Conservation (phyloP, 2,329 filamentous ascomycete species). For the Fusarium keratoplasticum region DNA sequence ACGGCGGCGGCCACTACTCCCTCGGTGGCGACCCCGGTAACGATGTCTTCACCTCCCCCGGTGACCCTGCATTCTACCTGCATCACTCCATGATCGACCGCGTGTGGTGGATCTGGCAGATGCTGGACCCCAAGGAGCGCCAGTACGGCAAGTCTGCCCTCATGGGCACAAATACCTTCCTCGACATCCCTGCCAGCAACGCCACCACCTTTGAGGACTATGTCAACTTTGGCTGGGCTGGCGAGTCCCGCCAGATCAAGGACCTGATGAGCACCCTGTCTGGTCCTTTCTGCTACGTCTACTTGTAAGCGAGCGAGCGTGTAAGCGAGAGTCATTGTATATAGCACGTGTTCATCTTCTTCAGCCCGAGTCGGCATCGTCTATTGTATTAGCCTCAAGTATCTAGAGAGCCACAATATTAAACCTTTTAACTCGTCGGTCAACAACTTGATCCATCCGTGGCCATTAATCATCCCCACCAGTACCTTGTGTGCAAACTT, state of each 20-base stretch:
- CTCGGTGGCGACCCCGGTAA: constrained; percentile 56
- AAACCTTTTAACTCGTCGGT: background rate
- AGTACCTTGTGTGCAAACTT: background rate
- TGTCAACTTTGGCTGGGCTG: constrained; percentile 43
- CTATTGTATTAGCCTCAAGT: background rate
- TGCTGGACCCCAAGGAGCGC: constrained; percentile 44
- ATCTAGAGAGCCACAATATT: background rate
- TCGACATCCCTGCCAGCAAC: constrained; percentile 37
- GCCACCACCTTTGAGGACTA: constrained; percentile 44
- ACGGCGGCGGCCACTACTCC: constrained; percentile 54
- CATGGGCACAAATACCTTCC: constrained; percentile 42
- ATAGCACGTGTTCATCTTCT: constrained; percentile 2
- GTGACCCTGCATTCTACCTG: constrained; percentile 51
- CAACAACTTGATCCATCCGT: background rate
- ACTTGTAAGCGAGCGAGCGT: constrained; percentile 39
- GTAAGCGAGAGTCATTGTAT: background rate
- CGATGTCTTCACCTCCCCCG: constrained; percentile 54
- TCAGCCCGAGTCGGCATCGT: background rate
- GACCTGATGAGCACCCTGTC: constrained; percentile 48
- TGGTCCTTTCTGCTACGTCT: constrained; percentile 50
- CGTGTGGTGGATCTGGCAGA: constrained; percentile 47
- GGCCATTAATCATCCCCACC: background rate
- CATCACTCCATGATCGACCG: constrained; percentile 49
- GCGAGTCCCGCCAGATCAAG: constrained; percentile 43
- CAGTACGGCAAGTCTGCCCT: constrained; percentile 33